Evolutionary conservation across 2,329 filamentous ascomycete species (phyloP).

Genomic region (Uncinocarpus reesii): DNA sequence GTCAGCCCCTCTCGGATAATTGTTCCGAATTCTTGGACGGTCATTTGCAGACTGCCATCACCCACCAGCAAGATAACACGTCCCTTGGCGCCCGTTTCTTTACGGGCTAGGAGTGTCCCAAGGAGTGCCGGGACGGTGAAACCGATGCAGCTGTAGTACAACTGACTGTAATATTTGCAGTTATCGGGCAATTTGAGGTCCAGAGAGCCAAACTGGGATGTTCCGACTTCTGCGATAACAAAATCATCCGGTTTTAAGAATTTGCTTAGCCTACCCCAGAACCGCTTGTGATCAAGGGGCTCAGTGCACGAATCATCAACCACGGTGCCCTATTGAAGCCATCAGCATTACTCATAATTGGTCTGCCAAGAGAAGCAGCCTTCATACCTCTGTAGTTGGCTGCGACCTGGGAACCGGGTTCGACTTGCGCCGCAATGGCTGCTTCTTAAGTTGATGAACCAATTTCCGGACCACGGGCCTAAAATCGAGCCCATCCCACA

Average conservation of each 20-base stretch:
- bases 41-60: conserved; percentile 24
- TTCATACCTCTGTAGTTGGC: not conserved
- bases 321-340: not conserved
- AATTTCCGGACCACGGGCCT: conserved; percentile 15
- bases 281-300: conserved; percentile 14
- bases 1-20: conserved; percentile 22
- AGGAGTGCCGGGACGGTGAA: conserved; percentile 21
- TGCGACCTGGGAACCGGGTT: not conserved
- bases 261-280: conserved; percentile 15
- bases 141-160: conserved; percentile 23
- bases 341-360: not conserved
- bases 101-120: conserved; percentile 19
- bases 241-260: conserved; percentile 18
- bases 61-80: conserved; percentile 21
- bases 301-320: conserved; percentile 14
- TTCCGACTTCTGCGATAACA: conserved; percentile 21
- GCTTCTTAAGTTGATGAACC: conserved; percentile 9
- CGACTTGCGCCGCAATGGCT: conserved; percentile 12
- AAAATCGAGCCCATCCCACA: conserved; percentile 16
- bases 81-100: conserved; percentile 18
- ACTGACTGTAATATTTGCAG: conserved; percentile 19
- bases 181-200: conserved; percentile 20
- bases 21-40: conserved; percentile 22
- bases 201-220: conserved; percentile 21
- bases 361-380: not conserved